Conservation (phyloP, 2,329 filamentous ascomycete genomes). For the Phaeophleospora eucalypticola region DNA sequence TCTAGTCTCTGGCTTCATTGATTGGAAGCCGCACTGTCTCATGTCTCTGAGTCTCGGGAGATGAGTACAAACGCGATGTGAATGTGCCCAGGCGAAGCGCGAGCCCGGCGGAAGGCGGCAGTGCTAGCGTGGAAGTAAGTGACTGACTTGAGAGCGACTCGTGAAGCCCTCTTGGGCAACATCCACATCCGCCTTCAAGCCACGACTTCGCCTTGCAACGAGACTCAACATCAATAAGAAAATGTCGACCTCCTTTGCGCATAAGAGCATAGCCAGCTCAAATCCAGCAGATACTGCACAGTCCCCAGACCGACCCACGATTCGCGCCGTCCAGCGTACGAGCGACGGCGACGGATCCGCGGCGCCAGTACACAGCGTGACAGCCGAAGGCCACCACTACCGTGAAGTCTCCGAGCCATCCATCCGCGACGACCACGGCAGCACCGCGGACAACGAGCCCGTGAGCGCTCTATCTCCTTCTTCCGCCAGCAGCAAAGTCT, state of each 20-base stretch:
- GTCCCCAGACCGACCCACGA: neutral
- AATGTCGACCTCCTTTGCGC: neutral
- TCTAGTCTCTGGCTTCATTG: no score
- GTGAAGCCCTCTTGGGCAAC: neutral
- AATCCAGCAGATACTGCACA: neutral
- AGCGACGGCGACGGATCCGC: neutral
- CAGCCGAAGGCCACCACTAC: no score
- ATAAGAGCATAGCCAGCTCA: neutral
- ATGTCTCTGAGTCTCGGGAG: no score
- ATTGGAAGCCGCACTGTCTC: no score
- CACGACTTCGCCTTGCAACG: neutral
- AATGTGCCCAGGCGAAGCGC: neutral
- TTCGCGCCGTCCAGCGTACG: neutral
- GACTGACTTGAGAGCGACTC: neutral
- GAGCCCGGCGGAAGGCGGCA: neutral
- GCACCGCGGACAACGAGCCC: neutral
- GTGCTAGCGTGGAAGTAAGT: neutral
- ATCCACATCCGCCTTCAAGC: neutral
- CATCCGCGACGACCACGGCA: neutral
- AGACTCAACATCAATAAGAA: neutral
- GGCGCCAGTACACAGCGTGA: neutral
- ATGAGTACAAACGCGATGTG: no score
- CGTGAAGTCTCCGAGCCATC: neutral
- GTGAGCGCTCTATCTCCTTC: neutral
- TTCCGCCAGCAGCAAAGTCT: neutral